Percentiles rank a stretch among this genome's conserved stretches.
Evolutionary conservation across 306 rosid genomes (phyloP).

Genomic region (Senna siamea): DNA sequence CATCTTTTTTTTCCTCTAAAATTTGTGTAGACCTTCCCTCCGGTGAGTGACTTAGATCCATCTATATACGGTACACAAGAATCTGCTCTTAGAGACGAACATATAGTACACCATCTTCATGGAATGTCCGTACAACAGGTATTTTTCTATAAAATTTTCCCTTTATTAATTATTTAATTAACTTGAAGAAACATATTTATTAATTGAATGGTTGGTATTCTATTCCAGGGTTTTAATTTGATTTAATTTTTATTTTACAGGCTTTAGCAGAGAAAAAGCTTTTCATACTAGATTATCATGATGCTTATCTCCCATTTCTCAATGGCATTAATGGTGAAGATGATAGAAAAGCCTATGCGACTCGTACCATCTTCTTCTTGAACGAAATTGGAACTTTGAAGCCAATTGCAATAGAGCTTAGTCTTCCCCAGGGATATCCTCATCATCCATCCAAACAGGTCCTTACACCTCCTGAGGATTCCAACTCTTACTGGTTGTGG

Average conservation of each 20-base stretch:
- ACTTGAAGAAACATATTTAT: too few relatives aligned
- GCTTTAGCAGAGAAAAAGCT: constrained; percentile 44
- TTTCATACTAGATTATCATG: constrained; percentile 48
- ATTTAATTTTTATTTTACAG: neutral
- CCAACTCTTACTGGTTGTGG: constrained; percentile 51
- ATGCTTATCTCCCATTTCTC: constrained; percentile 43
- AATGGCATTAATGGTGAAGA: constrained; percentile 41
- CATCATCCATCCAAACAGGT: constrained; percentile 38
- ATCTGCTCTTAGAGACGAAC: constrained; percentile 51
- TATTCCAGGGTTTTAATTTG: too few relatives aligned
- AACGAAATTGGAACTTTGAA: constrained; percentile 40
- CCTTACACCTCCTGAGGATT: constrained; percentile 46
- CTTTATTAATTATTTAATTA: too few relatives aligned
- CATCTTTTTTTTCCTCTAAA: neutral
- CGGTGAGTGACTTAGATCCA: constrained; percentile 44
- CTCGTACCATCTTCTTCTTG: constrained; percentile 40
- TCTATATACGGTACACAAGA: constrained; percentile 45
- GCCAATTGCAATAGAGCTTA: constrained; percentile 48
- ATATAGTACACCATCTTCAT: constrained; percentile 38
- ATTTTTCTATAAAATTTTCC: neutral
- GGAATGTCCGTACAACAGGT: constrained; percentile 53
- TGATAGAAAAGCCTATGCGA: constrained; percentile 48
- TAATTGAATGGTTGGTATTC: too few relatives aligned
- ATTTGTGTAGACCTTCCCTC: constrained; percentile 46
- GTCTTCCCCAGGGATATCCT: constrained; percentile 30